Evolutionary conservation across 139 green algal species (phyloP).

Genomic region (Micractinium conductrix): DNA sequence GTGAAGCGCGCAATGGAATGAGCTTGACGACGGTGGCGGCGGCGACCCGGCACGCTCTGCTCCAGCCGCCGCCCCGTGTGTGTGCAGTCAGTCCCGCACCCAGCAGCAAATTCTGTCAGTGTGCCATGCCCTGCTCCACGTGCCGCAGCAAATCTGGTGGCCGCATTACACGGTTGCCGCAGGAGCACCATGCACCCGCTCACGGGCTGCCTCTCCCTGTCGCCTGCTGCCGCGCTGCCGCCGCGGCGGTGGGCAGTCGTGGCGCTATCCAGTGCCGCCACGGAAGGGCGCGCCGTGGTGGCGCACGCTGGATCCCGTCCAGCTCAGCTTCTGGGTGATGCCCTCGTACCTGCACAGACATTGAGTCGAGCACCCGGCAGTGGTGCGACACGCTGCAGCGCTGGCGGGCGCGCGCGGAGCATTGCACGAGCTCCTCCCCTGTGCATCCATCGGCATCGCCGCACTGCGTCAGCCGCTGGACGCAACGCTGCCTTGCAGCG

Average conservation of each 20-base stretch:
- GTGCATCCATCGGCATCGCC: not conserved
- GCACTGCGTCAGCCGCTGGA: not conserved
- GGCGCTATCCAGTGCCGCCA: too few relatives aligned
- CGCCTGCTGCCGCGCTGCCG: too few relatives aligned
- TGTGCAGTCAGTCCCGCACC: too few relatives aligned
- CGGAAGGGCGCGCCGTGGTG: not conserved
- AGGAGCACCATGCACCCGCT: too few relatives aligned
- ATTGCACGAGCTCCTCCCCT: not conserved
- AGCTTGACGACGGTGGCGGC: not conserved
- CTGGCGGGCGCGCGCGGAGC: not conserved
- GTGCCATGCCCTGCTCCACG: too few relatives aligned
- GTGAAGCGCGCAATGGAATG: too few relatives aligned
- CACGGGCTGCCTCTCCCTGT: too few relatives aligned
- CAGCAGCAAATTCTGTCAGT: too few relatives aligned
- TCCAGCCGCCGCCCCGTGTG: too few relatives aligned
- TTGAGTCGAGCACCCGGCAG: not conserved
- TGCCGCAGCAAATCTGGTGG: too few relatives aligned
- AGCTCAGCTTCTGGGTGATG: slow-evolving; percentile 90
- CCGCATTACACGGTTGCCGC: too few relatives aligned
- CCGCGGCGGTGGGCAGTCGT: too few relatives aligned
- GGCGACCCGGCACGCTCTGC: not conserved
- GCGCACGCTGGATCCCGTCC: slow-evolving; percentile 62
- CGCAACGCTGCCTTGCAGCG: not conserved
- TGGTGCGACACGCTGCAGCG: not conserved
- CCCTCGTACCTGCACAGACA: slow-evolving; percentile 66